phyloP scores from a whole-genome alignment of 371 early-diverging fungal genomes.

The Mucor racemosus region DNA sequence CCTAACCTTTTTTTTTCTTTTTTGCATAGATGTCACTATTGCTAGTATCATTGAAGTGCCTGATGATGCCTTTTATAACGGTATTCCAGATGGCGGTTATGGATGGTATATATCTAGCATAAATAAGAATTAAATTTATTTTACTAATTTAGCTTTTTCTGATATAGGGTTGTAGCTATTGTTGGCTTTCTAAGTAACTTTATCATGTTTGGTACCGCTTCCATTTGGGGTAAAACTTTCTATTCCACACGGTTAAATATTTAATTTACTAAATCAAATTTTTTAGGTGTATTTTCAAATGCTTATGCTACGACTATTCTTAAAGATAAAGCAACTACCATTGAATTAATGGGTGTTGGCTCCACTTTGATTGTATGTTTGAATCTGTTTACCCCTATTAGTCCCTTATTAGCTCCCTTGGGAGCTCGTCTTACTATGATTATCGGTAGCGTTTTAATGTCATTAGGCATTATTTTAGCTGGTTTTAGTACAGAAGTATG shows the following conservation, averaged over 20 bases:
- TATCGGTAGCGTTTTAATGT: constrained; percentile 52
- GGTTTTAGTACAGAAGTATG: constrained; percentile 53
- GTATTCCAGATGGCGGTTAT: constrained; percentile 48
- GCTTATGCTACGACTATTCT: constrained; percentile 36
- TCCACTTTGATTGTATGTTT: constrained; percentile 46
- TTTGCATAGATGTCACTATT: constrained; percentile 25
- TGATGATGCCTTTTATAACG: constrained; percentile 24
- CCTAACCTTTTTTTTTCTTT: background rate
- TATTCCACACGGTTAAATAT: constrained; percentile 1
- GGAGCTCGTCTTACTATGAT: constrained; percentile 45
- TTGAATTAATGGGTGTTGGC: constrained; percentile 58
- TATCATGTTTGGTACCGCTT: constrained; percentile 43
- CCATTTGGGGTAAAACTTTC: constrained; percentile 42
- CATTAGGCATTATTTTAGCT: constrained; percentile 53
- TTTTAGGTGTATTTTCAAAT: constrained; percentile 45
- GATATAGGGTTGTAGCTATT: constrained; percentile 38
- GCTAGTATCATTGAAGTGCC: constrained; percentile 42
- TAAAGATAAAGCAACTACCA: constrained; percentile 40
- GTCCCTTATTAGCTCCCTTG: constrained; percentile 42
- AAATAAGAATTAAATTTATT: background rate
- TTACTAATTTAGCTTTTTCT: background rate
- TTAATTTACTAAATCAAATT: constrained; percentile 6
- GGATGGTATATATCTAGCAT: constrained; percentile 31
- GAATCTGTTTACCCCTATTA: constrained; percentile 49
- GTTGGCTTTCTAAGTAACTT: constrained; percentile 44